phyloP scores from a whole-genome alignment of 768 basidiomycete genomes.

The Xerocomellus amylosporus region DNA sequence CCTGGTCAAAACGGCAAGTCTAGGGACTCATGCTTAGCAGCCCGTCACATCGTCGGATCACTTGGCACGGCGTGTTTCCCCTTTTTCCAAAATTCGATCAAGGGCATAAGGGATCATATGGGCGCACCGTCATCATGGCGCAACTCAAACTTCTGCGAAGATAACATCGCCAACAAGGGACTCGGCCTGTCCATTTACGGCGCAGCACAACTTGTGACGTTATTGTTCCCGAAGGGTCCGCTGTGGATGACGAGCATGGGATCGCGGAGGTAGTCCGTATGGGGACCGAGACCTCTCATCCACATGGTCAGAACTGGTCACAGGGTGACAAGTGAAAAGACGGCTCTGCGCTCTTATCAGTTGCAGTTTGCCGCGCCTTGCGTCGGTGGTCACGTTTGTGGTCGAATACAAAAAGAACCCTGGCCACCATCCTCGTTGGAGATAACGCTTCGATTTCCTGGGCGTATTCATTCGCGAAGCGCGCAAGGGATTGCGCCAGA shows the following conservation, averaged over 20 bases:
- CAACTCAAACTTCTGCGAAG: too few relatives aligned
- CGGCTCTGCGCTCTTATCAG: neutral
- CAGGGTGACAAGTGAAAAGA: neutral
- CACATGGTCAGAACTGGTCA: neutral
- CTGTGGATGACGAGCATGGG: neutral
- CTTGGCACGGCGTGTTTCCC: neutral
- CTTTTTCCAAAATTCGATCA: neutral
- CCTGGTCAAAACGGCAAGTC: neutral
- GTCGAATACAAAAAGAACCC: neutral
- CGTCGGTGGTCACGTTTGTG: neutral
- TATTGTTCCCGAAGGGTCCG: neutral
- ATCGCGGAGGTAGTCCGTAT: neutral
- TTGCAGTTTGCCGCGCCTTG: conserved; percentile 4
- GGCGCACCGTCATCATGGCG: neutral
- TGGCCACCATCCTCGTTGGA: conserved; percentile 4
- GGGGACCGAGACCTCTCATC: neutral
- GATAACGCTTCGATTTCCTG: conserved; percentile 18
- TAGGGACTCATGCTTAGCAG: neutral
- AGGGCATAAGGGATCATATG: neutral
- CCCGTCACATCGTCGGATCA: neutral
- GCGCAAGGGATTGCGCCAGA: conserved; percentile 13
- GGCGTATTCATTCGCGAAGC: conserved; percentile 12
- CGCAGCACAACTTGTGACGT: neutral
- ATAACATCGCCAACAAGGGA: neutral
- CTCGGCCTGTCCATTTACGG: neutral